Evolutionary conservation across 2,329 filamentous ascomycete genomes (phyloP).

Genomic region (Ceratocystis cacaofunesta): DNA sequence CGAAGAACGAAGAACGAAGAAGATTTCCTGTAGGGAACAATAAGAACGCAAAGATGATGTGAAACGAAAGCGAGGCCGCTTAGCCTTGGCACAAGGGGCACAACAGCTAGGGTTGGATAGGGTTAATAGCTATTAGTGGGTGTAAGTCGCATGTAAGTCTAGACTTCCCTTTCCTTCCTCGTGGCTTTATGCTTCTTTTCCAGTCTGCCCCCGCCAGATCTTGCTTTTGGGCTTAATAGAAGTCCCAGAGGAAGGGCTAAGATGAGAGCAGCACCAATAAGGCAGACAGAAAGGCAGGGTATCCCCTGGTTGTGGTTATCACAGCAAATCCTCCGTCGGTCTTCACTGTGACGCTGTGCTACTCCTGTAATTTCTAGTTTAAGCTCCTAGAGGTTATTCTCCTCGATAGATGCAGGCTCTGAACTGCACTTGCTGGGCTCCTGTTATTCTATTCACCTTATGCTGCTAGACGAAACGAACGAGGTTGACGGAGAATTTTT

Average conservation of each 20-base stretch:
- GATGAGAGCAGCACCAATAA: not conserved
- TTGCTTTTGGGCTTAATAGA: too few relatives aligned
- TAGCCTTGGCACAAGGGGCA: not conserved
- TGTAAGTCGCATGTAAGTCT: not conserved
- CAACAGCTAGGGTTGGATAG: not conserved
- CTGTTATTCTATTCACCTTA: not conserved
- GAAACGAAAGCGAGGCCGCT: not conserved
- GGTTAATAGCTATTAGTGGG: not conserved
- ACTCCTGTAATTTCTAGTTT: not conserved
- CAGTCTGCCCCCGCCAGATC: too few relatives aligned
- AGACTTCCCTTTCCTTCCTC: not conserved
- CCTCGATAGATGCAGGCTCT: not conserved
- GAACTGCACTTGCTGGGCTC: not conserved
- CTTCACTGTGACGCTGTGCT: not conserved
- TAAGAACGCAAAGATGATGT: not conserved
- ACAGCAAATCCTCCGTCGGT: not conserved
- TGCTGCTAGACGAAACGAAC: not conserved
- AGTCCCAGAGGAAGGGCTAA: not conserved
- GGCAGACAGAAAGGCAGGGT: not conserved
- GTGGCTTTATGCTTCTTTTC: too few relatives aligned
- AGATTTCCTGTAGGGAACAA: not conserved
- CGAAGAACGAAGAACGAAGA: not conserved
- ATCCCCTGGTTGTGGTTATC: not conserved
- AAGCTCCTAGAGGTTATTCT: not conserved
- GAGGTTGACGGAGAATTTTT: not conserved